phyloP scores from a whole-genome alignment of 1,284 basidiomycete genomes.

The Fistulinella cinereoalba region DNA sequence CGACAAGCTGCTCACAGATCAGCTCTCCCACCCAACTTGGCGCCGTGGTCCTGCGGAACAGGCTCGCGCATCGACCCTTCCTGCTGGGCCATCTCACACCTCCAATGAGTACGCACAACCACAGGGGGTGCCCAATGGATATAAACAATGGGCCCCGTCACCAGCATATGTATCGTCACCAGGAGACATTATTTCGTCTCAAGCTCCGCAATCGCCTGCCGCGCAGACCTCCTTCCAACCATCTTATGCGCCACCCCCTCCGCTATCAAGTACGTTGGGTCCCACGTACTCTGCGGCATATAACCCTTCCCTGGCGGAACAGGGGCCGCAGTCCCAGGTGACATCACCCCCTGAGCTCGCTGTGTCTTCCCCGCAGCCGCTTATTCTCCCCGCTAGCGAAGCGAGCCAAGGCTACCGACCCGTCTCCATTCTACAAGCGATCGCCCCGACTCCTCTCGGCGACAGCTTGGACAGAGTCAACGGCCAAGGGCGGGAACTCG shows the following conservation, averaged over 20 bases:
- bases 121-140: constrained; percentile 8
- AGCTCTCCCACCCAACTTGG: constrained; percentile 72
- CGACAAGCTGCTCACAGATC: constrained; percentile 83
- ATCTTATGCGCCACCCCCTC: constrained; percentile 19
- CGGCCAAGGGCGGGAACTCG: constrained; percentile 2
- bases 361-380: constrained; percentile 9
- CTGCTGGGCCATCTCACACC: constrained; percentile 8
- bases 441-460: constrained; percentile 2
- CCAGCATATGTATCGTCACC: constrained; percentile 18
- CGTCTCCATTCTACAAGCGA: constrained; percentile 18
- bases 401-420: constrained; percentile 14
- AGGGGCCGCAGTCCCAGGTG: constrained; percentile 11
- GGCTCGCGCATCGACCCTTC: constrained; percentile 9
- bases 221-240: constrained; percentile 18
- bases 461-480: constrained; percentile 3
- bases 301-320: constrained; percentile 10
- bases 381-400: constrained; percentile 6
- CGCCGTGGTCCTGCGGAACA: constrained; percentile 32
- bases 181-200: constrained; percentile 10
- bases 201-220: constrained; percentile 16
- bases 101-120: constrained; percentile 26
- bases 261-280: constrained; percentile 5
- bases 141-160: constrained; percentile 32
- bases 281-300: constrained; percentile 20
- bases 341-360: constrained; percentile 5